Percentiles rank a stretch among this genome's conserved stretches.
Conservation (phyloP, 768 basidiomycete genomes). For the Hypholoma sublateritium region DNA sequence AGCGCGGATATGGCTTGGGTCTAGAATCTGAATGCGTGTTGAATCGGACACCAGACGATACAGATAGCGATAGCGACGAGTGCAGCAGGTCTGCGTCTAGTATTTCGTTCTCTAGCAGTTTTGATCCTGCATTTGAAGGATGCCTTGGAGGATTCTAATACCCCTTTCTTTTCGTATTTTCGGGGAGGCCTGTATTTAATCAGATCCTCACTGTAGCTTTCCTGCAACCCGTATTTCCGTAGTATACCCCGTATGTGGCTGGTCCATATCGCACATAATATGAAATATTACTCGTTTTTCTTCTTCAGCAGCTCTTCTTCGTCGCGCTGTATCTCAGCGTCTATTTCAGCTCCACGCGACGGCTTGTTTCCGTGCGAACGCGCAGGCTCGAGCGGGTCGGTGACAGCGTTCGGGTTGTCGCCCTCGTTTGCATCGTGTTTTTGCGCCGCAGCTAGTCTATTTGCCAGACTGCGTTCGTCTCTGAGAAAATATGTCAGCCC, state of each 20-base stretch:
- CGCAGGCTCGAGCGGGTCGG: slow-evolving; percentile 50
- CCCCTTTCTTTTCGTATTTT: not conserved
- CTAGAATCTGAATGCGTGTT: not conserved
- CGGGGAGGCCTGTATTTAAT: not conserved
- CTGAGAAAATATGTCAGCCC: slow-evolving; percentile 20
- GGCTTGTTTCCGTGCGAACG: slow-evolving; percentile 57
- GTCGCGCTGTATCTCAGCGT: slow-evolving; percentile 52
- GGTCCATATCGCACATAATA: too few species aligned
- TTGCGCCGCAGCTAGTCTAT: slow-evolving; percentile 33
- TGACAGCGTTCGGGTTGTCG: slow-evolving; percentile 32
- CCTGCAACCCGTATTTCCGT: too few species aligned
- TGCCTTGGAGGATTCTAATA: slow-evolving; percentile 25
- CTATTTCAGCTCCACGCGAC: slow-evolving; percentile 56
- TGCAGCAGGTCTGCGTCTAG: not conserved
- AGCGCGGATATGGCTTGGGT: not conserved
- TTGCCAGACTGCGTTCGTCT: slow-evolving; percentile 42
- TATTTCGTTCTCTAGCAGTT: slow-evolving; percentile 1
- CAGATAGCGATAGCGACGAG: not conserved
- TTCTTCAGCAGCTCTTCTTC: slow-evolving; percentile 46
- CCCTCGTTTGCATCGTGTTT: slow-evolving; percentile 28
- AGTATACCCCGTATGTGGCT: too few species aligned
- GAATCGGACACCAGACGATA: not conserved
- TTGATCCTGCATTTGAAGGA: slow-evolving; percentile 19
- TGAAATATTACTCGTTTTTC: slow-evolving; percentile 29
- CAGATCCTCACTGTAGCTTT: not conserved